Evolutionary conservation across 1,284 basidiomycete species (phyloP).

Genomic region (Veloboletus limbatus): DNA sequence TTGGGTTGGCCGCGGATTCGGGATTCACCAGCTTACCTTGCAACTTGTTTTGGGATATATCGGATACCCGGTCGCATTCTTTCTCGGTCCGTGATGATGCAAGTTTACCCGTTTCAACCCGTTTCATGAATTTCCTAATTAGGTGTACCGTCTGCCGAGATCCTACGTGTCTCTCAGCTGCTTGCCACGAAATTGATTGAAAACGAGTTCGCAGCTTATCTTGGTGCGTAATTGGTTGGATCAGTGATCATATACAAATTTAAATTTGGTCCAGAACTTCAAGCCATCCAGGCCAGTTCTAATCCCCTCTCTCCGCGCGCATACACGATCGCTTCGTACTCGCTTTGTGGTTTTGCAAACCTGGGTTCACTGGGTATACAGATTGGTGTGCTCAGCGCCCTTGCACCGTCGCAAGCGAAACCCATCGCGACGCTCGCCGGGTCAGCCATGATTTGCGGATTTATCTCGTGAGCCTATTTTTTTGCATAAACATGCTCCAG

Average conservation of each 20-base stretch:
- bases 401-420: slow-evolving; percentile 75
- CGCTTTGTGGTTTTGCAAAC: slow-evolving; percentile 90
- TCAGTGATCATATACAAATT: neutral
- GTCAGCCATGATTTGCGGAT: slow-evolving; percentile 80
- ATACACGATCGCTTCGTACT: slow-evolving; percentile 78
- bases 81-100: slow-evolving; percentile 49
- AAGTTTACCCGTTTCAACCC: neutral
- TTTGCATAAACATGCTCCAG: neutral
- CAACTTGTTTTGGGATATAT: slow-evolving; percentile 84
- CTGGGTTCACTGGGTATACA: slow-evolving; percentile 85
- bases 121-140: slow-evolving; percentile 5
- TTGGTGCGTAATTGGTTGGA: slow-evolving; percentile 31
- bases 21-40: slow-evolving; percentile 78
- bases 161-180: slow-evolving; percentile 72
- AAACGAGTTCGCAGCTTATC: slow-evolving; percentile 86
- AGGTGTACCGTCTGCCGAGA: slow-evolving; percentile 71
- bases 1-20: slow-evolving; percentile 86
- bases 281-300: slow-evolving; percentile 46
- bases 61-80: slow-evolving; percentile 85
- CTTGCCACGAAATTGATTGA: slow-evolving; percentile 86
- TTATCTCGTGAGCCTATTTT: slow-evolving; percentile 48
- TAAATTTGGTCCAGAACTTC: slow-evolving; percentile 40
- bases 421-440: slow-evolving; percentile 70
- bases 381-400: slow-evolving; percentile 82
- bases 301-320: slow-evolving; percentile 67